A percentile compares a stretch with the other conserved stretches of the same genome.
These are phyloP conservation scores for Boletales sp. DNA, from an alignment of 768 basidiomycete genomes.

Conservation along the genomic window DNA sequence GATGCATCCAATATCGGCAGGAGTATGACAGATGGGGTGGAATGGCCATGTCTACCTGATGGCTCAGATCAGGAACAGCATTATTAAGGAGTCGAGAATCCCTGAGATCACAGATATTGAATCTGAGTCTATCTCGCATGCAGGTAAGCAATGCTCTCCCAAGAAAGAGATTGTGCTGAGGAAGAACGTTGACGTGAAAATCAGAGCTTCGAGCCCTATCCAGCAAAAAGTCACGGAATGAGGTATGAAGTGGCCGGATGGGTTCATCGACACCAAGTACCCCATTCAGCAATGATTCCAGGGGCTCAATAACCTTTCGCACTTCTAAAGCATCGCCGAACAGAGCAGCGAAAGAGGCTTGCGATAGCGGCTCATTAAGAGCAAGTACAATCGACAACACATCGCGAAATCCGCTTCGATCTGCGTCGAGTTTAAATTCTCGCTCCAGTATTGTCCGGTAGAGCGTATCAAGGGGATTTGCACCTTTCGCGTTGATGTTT, in stretches of 20 bases:
- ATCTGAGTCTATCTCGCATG: not conserved
- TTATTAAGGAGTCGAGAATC: not conserved
- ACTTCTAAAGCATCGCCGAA: not conserved
- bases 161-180: not conserved
- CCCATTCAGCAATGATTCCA: too few species aligned
- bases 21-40: not conserved
- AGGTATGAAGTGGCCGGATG: too few species aligned
- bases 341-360: not conserved
- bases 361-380: not conserved
- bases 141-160: not conserved
- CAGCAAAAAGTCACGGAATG: too few species aligned
- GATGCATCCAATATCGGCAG: not conserved
- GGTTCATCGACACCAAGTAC: too few species aligned
- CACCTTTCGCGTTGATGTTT: not conserved
- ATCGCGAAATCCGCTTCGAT: not conserved
- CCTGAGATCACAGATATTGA: constrained; percentile 5
- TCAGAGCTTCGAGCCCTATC: not conserved
- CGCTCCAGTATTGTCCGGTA: not conserved
- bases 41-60: not conserved
- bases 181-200: not conserved
- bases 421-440: not conserved
- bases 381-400: not conserved
- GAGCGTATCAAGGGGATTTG: not conserved
- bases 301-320: not conserved
- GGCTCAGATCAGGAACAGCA: not conserved